A percentile compares a stretch with the other conserved stretches of the same genome.
These are phyloP conservation scores for Colletotrichum agaves DNA, from an alignment of 2,329 filamentous ascomycete species.

Conservation along the genomic window DNA sequence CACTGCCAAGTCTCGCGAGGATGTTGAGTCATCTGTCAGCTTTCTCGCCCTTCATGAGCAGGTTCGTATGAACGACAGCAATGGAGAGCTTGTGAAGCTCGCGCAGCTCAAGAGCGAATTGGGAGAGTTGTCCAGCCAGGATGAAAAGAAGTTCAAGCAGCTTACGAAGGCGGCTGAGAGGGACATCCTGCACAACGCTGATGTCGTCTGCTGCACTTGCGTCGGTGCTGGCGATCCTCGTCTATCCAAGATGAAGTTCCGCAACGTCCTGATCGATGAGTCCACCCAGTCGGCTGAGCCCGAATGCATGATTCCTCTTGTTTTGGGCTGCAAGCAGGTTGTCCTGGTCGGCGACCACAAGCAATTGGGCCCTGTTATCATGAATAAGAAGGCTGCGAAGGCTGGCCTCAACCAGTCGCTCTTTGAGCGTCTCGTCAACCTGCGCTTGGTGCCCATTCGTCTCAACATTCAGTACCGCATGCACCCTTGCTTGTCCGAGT, in stretches of 20 bases:
- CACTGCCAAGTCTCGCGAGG: constrained; percentile 98
- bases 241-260: constrained; percentile 96
- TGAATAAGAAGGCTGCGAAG: constrained; percentile 99
- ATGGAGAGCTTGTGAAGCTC: constrained; percentile 90
- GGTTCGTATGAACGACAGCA: constrained; percentile 96
- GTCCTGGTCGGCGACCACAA: constrained; percentile 99
- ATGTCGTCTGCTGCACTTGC: constrained; percentile 98
- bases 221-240: constrained; percentile 97
- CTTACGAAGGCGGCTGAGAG: constrained; percentile 93
- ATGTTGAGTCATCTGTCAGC: constrained; percentile 97
- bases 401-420: constrained; percentile 98
- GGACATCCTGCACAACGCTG: constrained; percentile 93
- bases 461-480: constrained; percentile 98
- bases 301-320: constrained; percentile 98
- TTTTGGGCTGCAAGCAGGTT: constrained; percentile 97
- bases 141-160: constrained; percentile 99
- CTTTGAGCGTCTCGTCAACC: constrained; percentile 93
- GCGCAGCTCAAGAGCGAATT: constrained; percentile 92
- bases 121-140: constrained; percentile 91
- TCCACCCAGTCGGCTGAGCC: constrained; percentile 98
- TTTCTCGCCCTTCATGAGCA: constrained; percentile 97
- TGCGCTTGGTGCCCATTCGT: constrained; percentile 90
- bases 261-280: constrained; percentile 97
- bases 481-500: constrained; percentile 97
- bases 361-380: constrained; percentile 97